phyloP scores from a whole-genome alignment of 2,329 filamentous ascomycete genomes.

The Teratosphaeriaceae sp. region DNA sequence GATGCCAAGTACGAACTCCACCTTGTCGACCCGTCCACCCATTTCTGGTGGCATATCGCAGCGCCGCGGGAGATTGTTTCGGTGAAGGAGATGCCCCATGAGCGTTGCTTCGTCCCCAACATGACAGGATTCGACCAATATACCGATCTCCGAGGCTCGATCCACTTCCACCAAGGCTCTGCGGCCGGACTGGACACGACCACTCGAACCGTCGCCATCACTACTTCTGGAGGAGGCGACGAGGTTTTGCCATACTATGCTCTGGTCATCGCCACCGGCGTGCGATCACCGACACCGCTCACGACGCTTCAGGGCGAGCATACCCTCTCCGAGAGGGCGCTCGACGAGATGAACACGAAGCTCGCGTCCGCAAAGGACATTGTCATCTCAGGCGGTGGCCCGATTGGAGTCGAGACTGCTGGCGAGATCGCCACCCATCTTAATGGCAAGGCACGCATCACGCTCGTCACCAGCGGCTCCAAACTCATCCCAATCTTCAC shows the following conservation, averaged over 20 bases:
- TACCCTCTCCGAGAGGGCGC: conserved; percentile 23
- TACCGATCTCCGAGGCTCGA: conserved; percentile 29
- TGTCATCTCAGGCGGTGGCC: conserved; percentile 32
- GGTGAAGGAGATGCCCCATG: conserved; percentile 39
- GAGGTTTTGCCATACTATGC: conserved; percentile 44
- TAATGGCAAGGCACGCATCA: conserved; percentile 38
- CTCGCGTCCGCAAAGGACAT: conserved; percentile 31
- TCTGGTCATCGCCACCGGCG: conserved; percentile 52
- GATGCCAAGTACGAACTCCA: conserved; percentile 44
- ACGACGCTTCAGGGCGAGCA: conserved; percentile 38
- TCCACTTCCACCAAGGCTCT: conserved; percentile 43
- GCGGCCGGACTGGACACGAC: conserved; percentile 42
- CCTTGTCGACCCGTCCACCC: conserved; percentile 47
- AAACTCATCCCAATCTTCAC: conserved; percentile 39
- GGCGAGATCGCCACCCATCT: conserved; percentile 30
- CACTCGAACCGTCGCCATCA: conserved; percentile 39
- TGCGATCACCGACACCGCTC: conserved; percentile 38
- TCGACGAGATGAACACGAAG: conserved; percentile 26
- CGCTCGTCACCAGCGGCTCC: conserved; percentile 36
- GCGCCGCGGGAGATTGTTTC: conserved; percentile 49
- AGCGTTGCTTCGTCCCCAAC: conserved; percentile 46
- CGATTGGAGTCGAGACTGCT: conserved; percentile 33
- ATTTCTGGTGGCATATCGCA: conserved; percentile 48
- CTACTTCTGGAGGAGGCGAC: conserved; percentile 23
- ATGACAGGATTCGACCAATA: conserved; percentile 47